Evolutionary conservation across 768 basidiomycete genomes (phyloP), one percentile per base, ranked within the genome.

Genomic region (Termitomyces titanicus): DNA sequence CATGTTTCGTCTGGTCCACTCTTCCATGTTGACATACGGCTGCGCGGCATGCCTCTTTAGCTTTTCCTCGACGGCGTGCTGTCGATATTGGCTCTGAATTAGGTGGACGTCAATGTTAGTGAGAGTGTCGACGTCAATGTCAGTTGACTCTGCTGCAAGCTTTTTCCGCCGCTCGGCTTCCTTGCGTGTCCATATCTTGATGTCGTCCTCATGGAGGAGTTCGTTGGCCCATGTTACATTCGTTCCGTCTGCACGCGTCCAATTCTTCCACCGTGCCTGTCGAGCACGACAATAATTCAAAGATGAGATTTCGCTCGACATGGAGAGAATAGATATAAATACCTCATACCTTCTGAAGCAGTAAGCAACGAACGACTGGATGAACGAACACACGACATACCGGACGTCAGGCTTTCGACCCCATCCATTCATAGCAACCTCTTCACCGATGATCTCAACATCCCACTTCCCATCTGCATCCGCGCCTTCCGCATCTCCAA

Each of bases 201-300:
- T 60, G 31, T 66, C 58, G n/a, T 58, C 37, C 24, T 43, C 55
- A 45, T 60, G 55, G 7, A 58, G 43, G 9, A 59, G 56, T 13
- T 64, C 63, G 22, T 65, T 67, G 37, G 76, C 64, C 83, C 83
- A 85, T 7, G 83, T 84, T 2, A 77, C 78, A 57, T 78, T 80
- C 7, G 83, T 79, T 0, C 77, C 80, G 59, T 85, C 79, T 1
- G 54, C 39, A 24, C 83, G 79, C 2, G 61, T 34, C 83, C 83
- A 85, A 37, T 70, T 67, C 18, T 65, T 71, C 83, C 83, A 85
- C 56, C 72, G 68, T 4, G 81, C 78, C 81, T 85, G 55, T 45
- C 43, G 43, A 35, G 24, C n/a, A 38, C 15, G 44, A 7, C 7
- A 22, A 47, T 40, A 27, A 7, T 35, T 7, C 10, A 17, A 17